Evolutionary conservation across 257 asterid genomes (phyloP).

Genomic region (Fraxinus cuspidata): DNA sequence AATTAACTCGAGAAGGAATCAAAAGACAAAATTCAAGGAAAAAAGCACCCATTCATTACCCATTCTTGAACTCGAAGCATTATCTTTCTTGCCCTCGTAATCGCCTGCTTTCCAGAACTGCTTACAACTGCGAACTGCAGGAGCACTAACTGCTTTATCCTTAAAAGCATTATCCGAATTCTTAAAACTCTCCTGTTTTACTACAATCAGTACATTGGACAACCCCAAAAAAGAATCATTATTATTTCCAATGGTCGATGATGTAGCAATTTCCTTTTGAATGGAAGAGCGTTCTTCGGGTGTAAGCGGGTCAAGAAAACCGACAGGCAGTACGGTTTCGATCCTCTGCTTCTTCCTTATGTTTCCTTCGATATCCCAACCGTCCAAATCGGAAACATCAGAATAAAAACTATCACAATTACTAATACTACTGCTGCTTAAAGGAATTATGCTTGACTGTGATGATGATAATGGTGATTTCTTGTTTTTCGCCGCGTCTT

Average conservation of each 20-base stretch:
- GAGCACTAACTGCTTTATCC: constrained; percentile 13
- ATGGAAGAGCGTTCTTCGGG: constrained; percentile 27
- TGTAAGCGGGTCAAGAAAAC: constrained; percentile 71
- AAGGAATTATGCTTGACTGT: not conserved
- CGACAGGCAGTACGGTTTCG: constrained; percentile 46
- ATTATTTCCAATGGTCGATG: not conserved
- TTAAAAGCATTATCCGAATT: not conserved
- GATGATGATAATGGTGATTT: not conserved
- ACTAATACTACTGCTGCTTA: constrained; percentile 24
- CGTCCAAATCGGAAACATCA: constrained; percentile 1
- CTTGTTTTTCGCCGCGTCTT: not conserved
- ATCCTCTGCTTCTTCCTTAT: constrained; percentile 40
- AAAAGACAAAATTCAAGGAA: not conserved
- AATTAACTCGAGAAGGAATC: not conserved
- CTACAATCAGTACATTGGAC: not conserved
- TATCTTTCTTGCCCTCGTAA: constrained; percentile 41
- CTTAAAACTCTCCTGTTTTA: constrained; percentile 17
- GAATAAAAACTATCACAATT: constrained; percentile 1
- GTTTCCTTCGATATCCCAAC: constrained; percentile 2
- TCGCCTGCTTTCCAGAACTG: constrained; percentile 93
- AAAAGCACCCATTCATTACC: constrained; percentile 6
- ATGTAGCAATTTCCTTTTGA: constrained; percentile 2
- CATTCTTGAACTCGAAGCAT: constrained; percentile 25
- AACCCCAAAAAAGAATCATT: not conserved
- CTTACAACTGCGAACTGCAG: constrained; percentile 30